Evolutionary conservation across 331 rosid species (phyloP), one percentile per base, ranked within the genome.

Genomic region (Malus hybrid): DNA sequence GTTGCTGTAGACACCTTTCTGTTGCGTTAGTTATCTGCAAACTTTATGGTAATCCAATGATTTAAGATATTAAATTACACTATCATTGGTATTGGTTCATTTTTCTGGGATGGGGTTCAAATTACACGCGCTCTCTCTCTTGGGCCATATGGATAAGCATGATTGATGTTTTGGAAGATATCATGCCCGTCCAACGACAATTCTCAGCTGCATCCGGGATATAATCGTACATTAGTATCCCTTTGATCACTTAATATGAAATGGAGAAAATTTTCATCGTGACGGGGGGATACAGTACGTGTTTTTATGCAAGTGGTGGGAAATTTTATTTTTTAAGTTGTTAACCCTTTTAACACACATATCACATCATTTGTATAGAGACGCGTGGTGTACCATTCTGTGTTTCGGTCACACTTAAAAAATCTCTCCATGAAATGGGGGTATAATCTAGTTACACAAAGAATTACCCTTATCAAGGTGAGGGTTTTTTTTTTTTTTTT

Each of bases 41-140:
- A 63, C 39, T 56, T 66, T 26, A 30, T 63, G 77, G 79, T 55
- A 65, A 77, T 75, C 58, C 48, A 73, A 26, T 30, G 57, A 68
- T 78, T 42, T 34, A 5, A 39, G 52, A 30, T 33, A 15, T 30
- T 44, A 24, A 24, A 52, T 66, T 65, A 11, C 32, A 22, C 19
- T 29, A 58, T 46, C 42, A 24, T 24, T 24, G 24, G 24, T 24
- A 6, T 42, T 42, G 66, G 68, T 65, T 11, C 57, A 26, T 1
- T 62, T 50, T 63, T 33, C 30, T 32, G 24, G 26, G 30, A 22
- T 74, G 6, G 48, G 19, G 44, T 26, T 48, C 70, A 14, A 63
- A 11, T 24, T 63, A 20, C 6, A 5, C 63, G 6, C 29, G 50
- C 62, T 18, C 68, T 67, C 7, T 53, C 63, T 63, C 12, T 1